Conservation (phyloP, 768 basidiomycete species). For the Russula lepida region DNA sequence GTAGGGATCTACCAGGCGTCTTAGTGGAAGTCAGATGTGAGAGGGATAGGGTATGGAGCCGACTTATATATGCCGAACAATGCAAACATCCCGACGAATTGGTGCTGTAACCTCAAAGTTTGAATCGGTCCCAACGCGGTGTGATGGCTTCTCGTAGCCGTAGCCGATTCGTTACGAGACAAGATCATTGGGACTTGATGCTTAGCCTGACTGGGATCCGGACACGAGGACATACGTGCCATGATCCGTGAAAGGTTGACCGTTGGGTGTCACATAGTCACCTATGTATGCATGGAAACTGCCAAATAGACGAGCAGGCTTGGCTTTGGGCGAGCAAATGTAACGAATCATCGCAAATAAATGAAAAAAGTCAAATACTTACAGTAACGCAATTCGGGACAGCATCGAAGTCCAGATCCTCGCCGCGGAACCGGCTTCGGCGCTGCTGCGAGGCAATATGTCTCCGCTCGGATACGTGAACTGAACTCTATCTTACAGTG, state of each 20-base stretch:
- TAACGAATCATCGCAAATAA: not conserved
- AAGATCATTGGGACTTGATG: constrained; percentile 18
- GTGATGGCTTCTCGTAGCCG: constrained; percentile 19
- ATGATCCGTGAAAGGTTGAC: constrained; percentile 15
- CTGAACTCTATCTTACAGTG: not conserved
- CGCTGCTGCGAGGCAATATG: constrained; percentile 11
- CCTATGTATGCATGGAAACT: constrained; percentile 16
- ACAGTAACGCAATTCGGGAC: constrained; percentile 10
- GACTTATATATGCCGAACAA: constrained; percentile 14
- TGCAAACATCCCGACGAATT: constrained; percentile 9
- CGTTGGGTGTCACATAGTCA: constrained; percentile 9
- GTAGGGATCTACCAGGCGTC: constrained; percentile 1
- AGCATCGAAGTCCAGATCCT: constrained; percentile 6
- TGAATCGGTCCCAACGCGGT: constrained; percentile 16
- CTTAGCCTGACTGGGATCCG: constrained; percentile 17
- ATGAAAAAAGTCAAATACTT: constrained; percentile 12
- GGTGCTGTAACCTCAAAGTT: constrained; percentile 14
- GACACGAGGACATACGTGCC: constrained; percentile 17
- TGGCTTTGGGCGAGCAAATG: constrained; percentile 7
- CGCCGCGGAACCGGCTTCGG: constrained; percentile 20
- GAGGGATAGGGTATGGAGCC: constrained; percentile 3
- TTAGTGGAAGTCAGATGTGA: constrained; percentile 6
- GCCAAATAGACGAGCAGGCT: constrained; percentile 19
- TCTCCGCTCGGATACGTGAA: constrained; percentile 9
- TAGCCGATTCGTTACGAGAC: constrained; percentile 20